phyloP scores from a whole-genome alignment of 1,284 basidiomycete species.

The Ustilago sp. region DNA sequence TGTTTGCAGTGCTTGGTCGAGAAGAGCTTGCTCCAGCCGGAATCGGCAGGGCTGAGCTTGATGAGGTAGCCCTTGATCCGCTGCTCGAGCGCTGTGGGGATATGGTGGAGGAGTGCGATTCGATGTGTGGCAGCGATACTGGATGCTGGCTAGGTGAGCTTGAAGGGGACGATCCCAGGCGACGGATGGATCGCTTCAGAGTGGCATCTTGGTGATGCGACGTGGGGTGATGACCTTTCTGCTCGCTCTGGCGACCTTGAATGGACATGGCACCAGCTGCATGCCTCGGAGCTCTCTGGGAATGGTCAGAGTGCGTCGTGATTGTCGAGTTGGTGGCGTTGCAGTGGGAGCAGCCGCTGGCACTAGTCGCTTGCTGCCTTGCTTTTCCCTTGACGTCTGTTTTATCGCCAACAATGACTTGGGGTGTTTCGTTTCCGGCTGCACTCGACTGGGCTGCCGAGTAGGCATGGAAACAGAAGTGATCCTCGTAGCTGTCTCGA shows the following conservation, averaged over 20 bases:
- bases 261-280: neutral
- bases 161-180: constrained; percentile 34
- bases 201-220: constrained; percentile 14
- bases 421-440: neutral
- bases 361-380: constrained; percentile 3
- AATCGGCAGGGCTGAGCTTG: neutral
- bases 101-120: neutral
- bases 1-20: constrained; percentile 12
- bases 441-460: constrained; percentile 7
- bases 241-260: neutral
- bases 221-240: neutral
- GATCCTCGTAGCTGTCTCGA: constrained; percentile 2
- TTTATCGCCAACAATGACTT: neutral
- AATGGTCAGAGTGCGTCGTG: neutral
- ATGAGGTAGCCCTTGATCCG: neutral
- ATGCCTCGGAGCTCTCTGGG: neutral
- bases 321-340: neutral
- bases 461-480: neutral
- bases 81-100: neutral
- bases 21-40: neutral
- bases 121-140: neutral
- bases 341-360: neutral
- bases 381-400: constrained; percentile 23
- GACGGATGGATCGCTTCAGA: constrained; percentile 31
- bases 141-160: constrained; percentile 24